Evolutionary conservation across 1,284 basidiomycete species (phyloP), one percentile per base, ranked within the genome.

Genomic region (Abortiporus biennis): DNA sequence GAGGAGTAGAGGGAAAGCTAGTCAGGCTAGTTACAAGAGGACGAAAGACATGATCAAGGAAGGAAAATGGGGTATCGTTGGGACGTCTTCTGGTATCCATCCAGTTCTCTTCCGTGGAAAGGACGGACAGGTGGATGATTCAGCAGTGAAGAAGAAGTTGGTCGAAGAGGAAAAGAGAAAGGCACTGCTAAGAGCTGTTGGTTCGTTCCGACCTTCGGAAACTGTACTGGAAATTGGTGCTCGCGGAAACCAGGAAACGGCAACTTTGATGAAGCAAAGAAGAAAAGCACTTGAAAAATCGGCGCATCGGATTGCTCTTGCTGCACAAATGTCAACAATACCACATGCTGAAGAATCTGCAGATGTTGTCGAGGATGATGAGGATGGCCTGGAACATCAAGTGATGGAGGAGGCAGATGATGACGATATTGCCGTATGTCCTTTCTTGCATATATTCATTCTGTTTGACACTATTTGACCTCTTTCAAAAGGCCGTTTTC

Each of bases 221-320:
- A 99, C 95, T 0, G 85, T 98, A 21, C 86, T 99, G 46, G 95
- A 99, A 64, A 72, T 96, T 19, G 92, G 90, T 0, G 85, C 86
- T 1, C 85, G 80, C 47, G 62, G 66, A 27, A 72, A 74, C 50
- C 71, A 76, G 3, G 76, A 73, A 6, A 83, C 76, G 41, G 76
- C 81, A 2, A 67, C 74, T 16, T 63, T 99, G 47, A 99, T 99
- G 95, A 88, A 89, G 62, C 83, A 90, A 51, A 72, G 95, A 13
- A 71, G 94, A 49, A 86, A 83, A 58, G 85, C 87, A 6, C 65
- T 96, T 50, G 70, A 66, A 21, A 87, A 80, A 57, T 80, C 82
- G 2, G 69, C 62, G 4, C 67, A 73, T 47, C 66, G 81, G 46
- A 65, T 68, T 6, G 59, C 68, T 24, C 49, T 55, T 2, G 58